phyloP scores from a whole-genome alignment of 768 basidiomycete genomes.

The Trichaptum fuscoviolaceum region DNA sequence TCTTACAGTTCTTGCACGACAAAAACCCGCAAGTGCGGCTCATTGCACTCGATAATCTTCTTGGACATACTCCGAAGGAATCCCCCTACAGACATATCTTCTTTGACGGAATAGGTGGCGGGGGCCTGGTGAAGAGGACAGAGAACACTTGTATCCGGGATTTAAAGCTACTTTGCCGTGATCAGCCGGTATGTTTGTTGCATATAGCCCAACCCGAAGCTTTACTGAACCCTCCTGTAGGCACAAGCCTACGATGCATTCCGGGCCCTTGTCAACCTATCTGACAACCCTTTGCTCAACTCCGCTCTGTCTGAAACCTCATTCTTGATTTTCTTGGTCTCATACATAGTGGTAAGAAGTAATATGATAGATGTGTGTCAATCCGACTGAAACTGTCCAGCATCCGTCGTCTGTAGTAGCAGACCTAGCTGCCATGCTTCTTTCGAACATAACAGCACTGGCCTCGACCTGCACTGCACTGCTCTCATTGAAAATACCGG shows the following conservation, averaged over 20 bases:
- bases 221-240: constrained; percentile 33
- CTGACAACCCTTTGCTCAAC: constrained; percentile 72
- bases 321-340: constrained; percentile 78
- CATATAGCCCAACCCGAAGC: constrained; percentile 10
- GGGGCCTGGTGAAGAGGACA: constrained; percentile 51
- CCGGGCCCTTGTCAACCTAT: constrained; percentile 88
- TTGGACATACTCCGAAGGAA: constrained; percentile 71
- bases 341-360: constrained; percentile 82
- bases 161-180: constrained; percentile 81
- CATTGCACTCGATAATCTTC: constrained; percentile 77
- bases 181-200: constrained; percentile 61
- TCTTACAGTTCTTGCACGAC: constrained; percentile 81
- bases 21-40: constrained; percentile 84
- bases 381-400: constrained; percentile 33
- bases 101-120: constrained; percentile 52
- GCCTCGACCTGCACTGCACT: constrained; percentile 60
- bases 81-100: constrained; percentile 73
- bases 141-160: constrained; percentile 72
- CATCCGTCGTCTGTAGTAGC: constrained; percentile 88
- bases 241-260: constrained; percentile 92
- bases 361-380: constrained; percentile 3
- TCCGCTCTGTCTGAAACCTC: constrained; percentile 59
- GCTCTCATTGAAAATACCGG: constrained; percentile 57
- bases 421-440: constrained; percentile 93
- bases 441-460: constrained; percentile 88